Evolutionary conservation across 805 yeast genomes (phyloP).

Genomic region (Nakazawaea anatomiae): DNA sequence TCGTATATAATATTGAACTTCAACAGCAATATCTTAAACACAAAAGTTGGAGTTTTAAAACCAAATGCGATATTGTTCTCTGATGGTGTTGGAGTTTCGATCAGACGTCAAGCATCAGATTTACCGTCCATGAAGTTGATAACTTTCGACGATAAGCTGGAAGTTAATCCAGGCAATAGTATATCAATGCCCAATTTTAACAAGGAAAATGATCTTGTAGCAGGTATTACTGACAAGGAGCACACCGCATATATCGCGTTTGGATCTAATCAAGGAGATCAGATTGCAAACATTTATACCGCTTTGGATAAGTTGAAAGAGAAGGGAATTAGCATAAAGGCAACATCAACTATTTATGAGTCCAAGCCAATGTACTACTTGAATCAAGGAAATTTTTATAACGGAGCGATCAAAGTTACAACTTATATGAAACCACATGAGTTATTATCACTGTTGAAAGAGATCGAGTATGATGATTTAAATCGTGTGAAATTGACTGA

Average conservation of each 20-base stretch:
- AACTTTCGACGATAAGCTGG: slow-evolving; percentile 14
- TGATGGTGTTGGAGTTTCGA: slow-evolving; percentile 84
- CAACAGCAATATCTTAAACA: slow-evolving; percentile 11
- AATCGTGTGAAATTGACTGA: slow-evolving; percentile 71
- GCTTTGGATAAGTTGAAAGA: slow-evolving; percentile 46
- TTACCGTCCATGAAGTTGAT: slow-evolving; percentile 22
- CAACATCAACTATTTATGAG: slow-evolving; percentile 74
- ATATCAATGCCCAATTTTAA: slow-evolving; percentile 23
- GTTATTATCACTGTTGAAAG: slow-evolving; percentile 55
- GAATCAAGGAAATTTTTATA: slow-evolving; percentile 76
- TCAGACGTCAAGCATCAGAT: slow-evolving; percentile 41
- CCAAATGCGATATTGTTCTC: slow-evolving; percentile 86
- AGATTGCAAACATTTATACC: slow-evolving; percentile 48
- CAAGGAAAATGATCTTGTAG: slow-evolving; percentile 9
- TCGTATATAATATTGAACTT: slow-evolving; percentile 29
- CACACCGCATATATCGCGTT: slow-evolving; percentile 75
- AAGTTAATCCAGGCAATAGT: slow-evolving; percentile 8
- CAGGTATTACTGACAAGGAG: slow-evolving; percentile 2
- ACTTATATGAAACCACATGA: slow-evolving; percentile 62
- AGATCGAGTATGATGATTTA: slow-evolving; percentile 69
- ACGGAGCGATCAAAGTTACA: slow-evolving; percentile 70
- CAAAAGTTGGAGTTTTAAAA: slow-evolving; percentile 66
- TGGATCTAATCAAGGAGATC: slow-evolving; percentile 84
- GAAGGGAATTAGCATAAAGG: slow-evolving; percentile 39
- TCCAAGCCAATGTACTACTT: slow-evolving; percentile 89